These are phyloP conservation scores for Myriangium duriaei DNA, from an alignment of 2,329 filamentous ascomycete species.

Conservation along the genomic window DNA sequence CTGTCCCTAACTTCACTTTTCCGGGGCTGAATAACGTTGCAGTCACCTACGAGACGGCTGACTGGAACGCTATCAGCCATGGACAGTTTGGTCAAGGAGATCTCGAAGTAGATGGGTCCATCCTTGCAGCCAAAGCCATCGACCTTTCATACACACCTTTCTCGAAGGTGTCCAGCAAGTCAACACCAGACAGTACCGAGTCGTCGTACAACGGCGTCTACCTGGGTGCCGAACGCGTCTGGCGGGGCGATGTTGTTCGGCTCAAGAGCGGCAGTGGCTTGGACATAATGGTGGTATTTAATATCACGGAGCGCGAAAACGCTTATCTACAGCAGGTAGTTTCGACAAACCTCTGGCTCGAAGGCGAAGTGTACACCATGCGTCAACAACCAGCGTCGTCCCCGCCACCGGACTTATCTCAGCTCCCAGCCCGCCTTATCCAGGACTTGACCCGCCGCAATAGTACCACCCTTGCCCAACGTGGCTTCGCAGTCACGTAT, in stretches of 20 bases:
- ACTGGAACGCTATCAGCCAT: slow-evolving; percentile 36
- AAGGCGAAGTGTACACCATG: slow-evolving; percentile 42
- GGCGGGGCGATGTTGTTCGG: slow-evolving; percentile 46
- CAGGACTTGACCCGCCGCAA: slow-evolving; percentile 41
- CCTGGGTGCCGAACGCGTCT: slow-evolving; percentile 47
- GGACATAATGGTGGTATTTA: slow-evolving; percentile 37
- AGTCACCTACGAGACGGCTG: slow-evolving; percentile 35
- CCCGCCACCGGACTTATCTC: slow-evolving; percentile 18
- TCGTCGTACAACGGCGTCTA: slow-evolving; percentile 43
- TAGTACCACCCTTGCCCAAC: slow-evolving; percentile 26
- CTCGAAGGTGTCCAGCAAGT: slow-evolving; percentile 30
- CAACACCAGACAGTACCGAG: slow-evolving; percentile 25
- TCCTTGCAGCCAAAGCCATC: slow-evolving; percentile 43
- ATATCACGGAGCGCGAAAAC: slow-evolving; percentile 30
- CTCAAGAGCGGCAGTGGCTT: slow-evolving; percentile 32
- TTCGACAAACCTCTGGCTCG: slow-evolving; percentile 25
- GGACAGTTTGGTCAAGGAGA: slow-evolving; percentile 34
- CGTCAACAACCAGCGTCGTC: slow-evolving; percentile 13
- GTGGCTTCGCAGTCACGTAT: slow-evolving; percentile 29
- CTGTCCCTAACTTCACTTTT: slow-evolving; percentile 39
- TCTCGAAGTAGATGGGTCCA: slow-evolving; percentile 44
- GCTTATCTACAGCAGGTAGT: slow-evolving; percentile 14
- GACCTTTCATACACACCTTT: slow-evolving; percentile 44
- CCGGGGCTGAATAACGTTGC: slow-evolving; percentile 29
- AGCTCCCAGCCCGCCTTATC: slow-evolving; percentile 38